Evolutionary conservation across 2,329 filamentous ascomycete genomes (phyloP).

Genomic region (Penicillium fuscoglaucum): DNA sequence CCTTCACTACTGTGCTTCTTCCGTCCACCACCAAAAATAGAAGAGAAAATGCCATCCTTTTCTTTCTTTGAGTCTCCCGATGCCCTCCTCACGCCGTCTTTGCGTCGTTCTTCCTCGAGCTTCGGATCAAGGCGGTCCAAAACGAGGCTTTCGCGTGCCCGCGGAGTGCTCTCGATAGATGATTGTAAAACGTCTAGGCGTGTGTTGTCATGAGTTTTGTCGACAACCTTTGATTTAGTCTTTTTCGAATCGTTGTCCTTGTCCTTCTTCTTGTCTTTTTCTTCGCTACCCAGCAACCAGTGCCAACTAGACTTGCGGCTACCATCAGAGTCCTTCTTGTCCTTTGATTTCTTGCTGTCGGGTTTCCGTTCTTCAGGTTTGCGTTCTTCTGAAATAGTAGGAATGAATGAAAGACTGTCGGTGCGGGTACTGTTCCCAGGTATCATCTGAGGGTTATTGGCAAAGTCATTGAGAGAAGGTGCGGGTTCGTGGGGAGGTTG

Average conservation of each 20-base stretch:
- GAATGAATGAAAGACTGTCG: slow-evolving; percentile 77
- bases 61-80: slow-evolving; percentile 73
- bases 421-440: slow-evolving; percentile 71
- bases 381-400: slow-evolving; percentile 71
- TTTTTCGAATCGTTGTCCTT: slow-evolving; percentile 65
- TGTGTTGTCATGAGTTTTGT: slow-evolving; percentile 68
- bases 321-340: slow-evolving; percentile 71
- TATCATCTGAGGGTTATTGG: slow-evolving; percentile 65
- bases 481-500: slow-evolving; percentile 41
- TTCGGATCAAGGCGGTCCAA: slow-evolving; percentile 77
- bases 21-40: slow-evolving; percentile 86
- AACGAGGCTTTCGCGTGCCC: slow-evolving; percentile 75
- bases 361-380: slow-evolving; percentile 71
- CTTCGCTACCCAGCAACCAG: slow-evolving; percentile 74
- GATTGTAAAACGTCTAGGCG: slow-evolving; percentile 83
- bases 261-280: slow-evolving; percentile 59
- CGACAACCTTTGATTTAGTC: slow-evolving; percentile 54
- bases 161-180: slow-evolving; percentile 69
- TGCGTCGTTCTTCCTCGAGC: slow-evolving; percentile 69
- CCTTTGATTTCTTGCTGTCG: slow-evolving; percentile 64
- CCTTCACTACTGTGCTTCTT: slow-evolving; percentile 80
- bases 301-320: slow-evolving; percentile 74
- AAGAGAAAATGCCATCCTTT: slow-evolving; percentile 90
- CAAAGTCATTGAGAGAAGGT: slow-evolving; percentile 64
- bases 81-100: slow-evolving; percentile 73